Base-by-base conservation (phyloP, 495 filamentous ascomycete genomes). In the Hypoxylon fuscum region DNA sequence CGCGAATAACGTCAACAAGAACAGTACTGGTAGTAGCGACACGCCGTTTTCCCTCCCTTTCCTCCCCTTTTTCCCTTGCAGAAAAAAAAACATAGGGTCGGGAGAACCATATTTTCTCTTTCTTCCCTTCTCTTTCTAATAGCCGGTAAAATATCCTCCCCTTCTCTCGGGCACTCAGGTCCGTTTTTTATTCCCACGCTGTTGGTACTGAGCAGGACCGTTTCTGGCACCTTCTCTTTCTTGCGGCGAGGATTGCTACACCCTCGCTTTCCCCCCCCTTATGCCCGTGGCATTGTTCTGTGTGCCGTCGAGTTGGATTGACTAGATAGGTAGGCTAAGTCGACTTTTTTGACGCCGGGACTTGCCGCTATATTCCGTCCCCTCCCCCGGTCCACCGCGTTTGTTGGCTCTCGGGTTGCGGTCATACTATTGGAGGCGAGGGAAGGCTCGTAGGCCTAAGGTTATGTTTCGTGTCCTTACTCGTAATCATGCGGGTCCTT, bases 221-320 rank as follows among this genome's bases (percentile, higher is more conserved):
- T 71, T 62, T 62, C 62, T 31, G 59, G 66, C 51, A 38, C 35
- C 56, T 46, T 47, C 23, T 40, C 31, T 37, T 42, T 65, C 40
- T 50, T 57, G 14, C 35, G 12, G 50, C 66, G 45, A 59, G 69
- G 61, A 62, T 66, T 66, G 48, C 38, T 64, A 66, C 69, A 69
- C 49, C 59, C 66, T 64, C 61, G 58, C 45, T 23, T 62, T 25
- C 25, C 44, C n/a, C 32, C 25, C 44, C n/a, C 55, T 45, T 21
- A 20, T 35, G 15, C 27, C 34, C 49, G 46, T 27, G 35, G 41
- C 49, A 48, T 35, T 35, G 12, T 34, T 11, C 35, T 52, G 50
- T 53, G 15, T 54, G 41, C 48, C 53, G 57, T 38, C 40, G 58
- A 61, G 59, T 60, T 50, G 35, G 55, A 55, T 58, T 59, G 53